phyloP scores from a whole-genome alignment of 2,329 filamentous ascomycete genomes.

The Exophiala phaeomuriformis region DNA sequence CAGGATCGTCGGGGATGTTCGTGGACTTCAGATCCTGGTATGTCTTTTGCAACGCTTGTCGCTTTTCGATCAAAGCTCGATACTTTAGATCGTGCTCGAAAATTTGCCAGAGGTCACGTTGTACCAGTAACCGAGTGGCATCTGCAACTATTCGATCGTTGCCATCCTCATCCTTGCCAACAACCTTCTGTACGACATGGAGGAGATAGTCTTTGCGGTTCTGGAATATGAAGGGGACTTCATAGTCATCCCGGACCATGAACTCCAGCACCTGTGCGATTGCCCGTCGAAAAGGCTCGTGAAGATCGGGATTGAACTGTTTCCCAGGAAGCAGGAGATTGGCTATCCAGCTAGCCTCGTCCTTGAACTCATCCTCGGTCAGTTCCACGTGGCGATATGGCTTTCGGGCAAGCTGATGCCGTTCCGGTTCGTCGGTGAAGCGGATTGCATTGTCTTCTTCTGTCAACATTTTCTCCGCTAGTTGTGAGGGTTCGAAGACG shows the following conservation, averaged over 20 bases:
- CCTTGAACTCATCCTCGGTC: slow-evolving; percentile 74
- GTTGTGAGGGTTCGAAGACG: slow-evolving; percentile 93
- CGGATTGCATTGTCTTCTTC: slow-evolving; percentile 92
- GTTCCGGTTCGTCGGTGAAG: slow-evolving; percentile 80
- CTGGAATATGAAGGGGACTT: slow-evolving; percentile 96
- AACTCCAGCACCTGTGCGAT: slow-evolving; percentile 91
- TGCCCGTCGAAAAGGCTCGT: slow-evolving; percentile 76
- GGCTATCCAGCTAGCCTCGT: slow-evolving; percentile 88
- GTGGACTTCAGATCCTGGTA: slow-evolving; percentile 67
- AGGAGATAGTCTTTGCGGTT: slow-evolving; percentile 97
- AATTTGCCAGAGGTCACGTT: slow-evolving; percentile 91
- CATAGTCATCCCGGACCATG: slow-evolving; percentile 86
- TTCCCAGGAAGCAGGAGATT: slow-evolving; percentile 87
- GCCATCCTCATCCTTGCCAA: slow-evolving; percentile 60
- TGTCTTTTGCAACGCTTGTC: slow-evolving; percentile 72
- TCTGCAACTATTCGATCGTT: slow-evolving; percentile 61
- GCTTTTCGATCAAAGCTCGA: slow-evolving; percentile 83
- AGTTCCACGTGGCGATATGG: slow-evolving; percentile 77
- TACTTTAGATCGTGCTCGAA: slow-evolving; percentile 94
- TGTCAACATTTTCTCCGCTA: slow-evolving; percentile 88
- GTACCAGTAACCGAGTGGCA: slow-evolving; percentile 82
- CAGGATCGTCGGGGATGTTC: slow-evolving; percentile 59
- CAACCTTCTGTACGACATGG: slow-evolving; percentile 66
- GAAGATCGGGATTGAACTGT: slow-evolving; percentile 61
- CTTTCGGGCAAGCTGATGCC: slow-evolving; percentile 85